These are phyloP conservation scores for Microstegium vimineum DNA, from an alignment of 176 grass and related monocot genomes.

Conservation along the genomic window DNA sequence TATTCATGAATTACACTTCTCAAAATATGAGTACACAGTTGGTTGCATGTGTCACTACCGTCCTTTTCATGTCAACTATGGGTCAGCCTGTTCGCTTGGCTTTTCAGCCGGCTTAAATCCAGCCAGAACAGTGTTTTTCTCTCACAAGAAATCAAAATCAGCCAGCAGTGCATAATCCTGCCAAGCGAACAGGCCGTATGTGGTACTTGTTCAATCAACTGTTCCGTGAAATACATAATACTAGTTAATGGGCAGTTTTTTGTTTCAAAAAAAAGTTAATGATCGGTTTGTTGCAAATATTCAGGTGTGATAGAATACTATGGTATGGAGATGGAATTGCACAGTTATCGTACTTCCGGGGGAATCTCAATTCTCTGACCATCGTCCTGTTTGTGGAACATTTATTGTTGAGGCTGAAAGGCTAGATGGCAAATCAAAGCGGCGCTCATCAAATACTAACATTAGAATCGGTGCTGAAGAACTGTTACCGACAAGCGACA, in stretches of 20 bases:
- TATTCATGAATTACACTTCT: background rate
- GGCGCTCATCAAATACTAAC: slow-evolving; percentile 41
- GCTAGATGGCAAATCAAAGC: slow-evolving; percentile 44
- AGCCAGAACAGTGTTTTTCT: too few species aligned
- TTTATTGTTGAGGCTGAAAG: slow-evolving; percentile 53
- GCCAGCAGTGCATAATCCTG: too few species aligned
- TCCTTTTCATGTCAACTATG: background rate
- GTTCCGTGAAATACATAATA: background rate
- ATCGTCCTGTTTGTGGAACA: slow-evolving; percentile 65
- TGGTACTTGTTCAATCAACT: background rate
- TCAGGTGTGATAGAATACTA: slow-evolving; percentile 82
- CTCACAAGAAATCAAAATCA: too few species aligned
- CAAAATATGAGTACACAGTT: background rate
- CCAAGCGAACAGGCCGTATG: too few species aligned
- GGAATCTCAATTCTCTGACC: slow-evolving; percentile 76
- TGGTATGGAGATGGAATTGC: slow-evolving; percentile 62
- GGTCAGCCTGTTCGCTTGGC: too few species aligned
- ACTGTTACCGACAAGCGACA: slow-evolving; percentile 33
- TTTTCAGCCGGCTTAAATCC: too few species aligned
- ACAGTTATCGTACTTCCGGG: slow-evolving; percentile 56
- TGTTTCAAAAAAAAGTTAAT: too few species aligned
- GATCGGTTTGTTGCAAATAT: background rate
- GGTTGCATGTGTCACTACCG: background rate
- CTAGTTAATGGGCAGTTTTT: background rate
- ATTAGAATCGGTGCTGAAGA: slow-evolving; percentile 69